Evolutionary conservation across 1,139 yeast genomes (phyloP).

Genomic region (Magnusiomyces sp.): DNA sequence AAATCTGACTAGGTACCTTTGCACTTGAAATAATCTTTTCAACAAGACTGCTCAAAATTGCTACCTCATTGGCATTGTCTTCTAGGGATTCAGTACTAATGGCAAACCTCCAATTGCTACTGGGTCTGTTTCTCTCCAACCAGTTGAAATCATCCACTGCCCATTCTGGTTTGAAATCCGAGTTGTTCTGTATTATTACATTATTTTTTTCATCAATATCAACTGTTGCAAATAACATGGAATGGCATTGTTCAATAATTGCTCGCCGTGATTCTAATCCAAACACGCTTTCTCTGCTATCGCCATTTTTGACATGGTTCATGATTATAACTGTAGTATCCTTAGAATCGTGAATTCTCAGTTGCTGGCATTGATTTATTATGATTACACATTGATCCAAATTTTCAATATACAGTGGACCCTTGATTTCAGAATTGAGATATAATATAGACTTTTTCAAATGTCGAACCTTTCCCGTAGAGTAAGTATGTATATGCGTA

Average conservation of each 20-base stretch:
- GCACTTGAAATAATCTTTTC: neutral
- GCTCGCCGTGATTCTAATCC: conserved; percentile 10
- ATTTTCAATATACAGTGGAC: conserved; percentile 11
- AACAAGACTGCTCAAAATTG: neutral
- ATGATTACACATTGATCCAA: conserved; percentile 4
- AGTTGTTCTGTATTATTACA: neutral
- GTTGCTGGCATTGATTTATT: conserved; percentile 10
- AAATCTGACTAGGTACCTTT: neutral
- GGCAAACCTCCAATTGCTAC: conserved; percentile 12
- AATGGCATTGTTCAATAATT: conserved; percentile 11
- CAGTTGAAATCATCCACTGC: conserved; percentile 14
- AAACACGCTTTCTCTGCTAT: too few species aligned
- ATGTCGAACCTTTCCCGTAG: conserved; percentile 7
- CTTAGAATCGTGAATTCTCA: conserved; percentile 11
- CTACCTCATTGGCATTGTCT: neutral
- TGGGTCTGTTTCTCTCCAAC: conserved; percentile 7
- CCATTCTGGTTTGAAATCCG: too few species aligned
- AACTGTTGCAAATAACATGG: conserved; percentile 9
- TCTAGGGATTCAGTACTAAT: too few species aligned
- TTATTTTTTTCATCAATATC: neutral
- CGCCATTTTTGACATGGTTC: too few species aligned
- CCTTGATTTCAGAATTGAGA: conserved; percentile 5
- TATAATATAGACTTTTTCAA: conserved; percentile 4
- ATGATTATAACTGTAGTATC: conserved; percentile 2
- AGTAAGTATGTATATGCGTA: too few species aligned